Percentiles rank a stretch among this genome's conserved stretches.
Evolutionary conservation across 768 basidiomycete species (phyloP).

Genomic region (Cystobasidium onofrii): DNA sequence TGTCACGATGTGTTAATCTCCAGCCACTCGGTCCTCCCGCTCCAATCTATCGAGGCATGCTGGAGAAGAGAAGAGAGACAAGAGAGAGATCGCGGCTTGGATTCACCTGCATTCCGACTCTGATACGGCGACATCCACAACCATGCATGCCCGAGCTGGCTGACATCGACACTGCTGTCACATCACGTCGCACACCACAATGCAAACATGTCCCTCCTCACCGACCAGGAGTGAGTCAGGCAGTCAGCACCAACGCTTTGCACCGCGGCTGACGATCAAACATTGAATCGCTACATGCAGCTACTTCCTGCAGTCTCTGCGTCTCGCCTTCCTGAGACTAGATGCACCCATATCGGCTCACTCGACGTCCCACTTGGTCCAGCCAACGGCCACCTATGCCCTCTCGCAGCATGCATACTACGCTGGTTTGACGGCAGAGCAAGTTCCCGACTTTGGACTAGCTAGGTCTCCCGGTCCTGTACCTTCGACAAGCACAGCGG

Average conservation of each 20-base stretch:
- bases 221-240: conserved; percentile 13
- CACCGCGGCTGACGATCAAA: conserved; percentile 1
- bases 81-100: neutral
- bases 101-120: neutral
- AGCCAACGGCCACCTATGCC: conserved; percentile 7
- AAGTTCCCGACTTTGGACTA: conserved; percentile 14
- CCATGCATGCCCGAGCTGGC: conserved; percentile 4
- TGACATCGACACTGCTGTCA: neutral
- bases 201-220: conserved; percentile 21
- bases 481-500: conserved; percentile 1
- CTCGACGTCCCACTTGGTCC: conserved; percentile 18
- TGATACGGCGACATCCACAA: neutral
- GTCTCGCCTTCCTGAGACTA: conserved; percentile 25
- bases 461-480: conserved; percentile 12
- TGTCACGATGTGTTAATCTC: neutral
- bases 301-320: conserved; percentile 30
- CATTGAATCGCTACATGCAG: neutral
- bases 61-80: neutral
- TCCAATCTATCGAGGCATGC: conserved; percentile 8
- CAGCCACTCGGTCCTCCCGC: neutral
- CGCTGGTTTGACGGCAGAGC: conserved; percentile 6
- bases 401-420: conserved; percentile 25
- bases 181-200: neutral
- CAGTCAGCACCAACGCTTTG: neutral
- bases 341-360: conserved; percentile 6